A percentile compares a stretch with the other conserved stretches of the same genome.
These are phyloP conservation scores for Rubus idaeus DNA, from an alignment of 306 rosid species.

Conservation along the genomic window DNA sequence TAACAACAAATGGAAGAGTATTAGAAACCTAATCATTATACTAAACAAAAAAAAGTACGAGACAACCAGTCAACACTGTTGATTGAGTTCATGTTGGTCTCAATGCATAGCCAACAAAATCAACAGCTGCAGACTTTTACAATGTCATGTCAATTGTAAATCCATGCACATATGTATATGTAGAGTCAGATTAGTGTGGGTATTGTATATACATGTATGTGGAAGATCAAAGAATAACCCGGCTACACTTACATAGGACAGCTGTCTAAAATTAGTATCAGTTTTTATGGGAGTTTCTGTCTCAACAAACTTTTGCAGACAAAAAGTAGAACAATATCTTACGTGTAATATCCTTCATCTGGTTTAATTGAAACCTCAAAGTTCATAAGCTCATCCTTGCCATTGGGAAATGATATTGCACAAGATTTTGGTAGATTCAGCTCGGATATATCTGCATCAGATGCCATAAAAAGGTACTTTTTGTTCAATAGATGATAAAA, in stretches of 20 bases:
- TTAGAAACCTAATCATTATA: not conserved
- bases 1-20: constrained; percentile 31
- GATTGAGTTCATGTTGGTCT: not conserved
- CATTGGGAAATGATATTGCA: constrained; percentile 72
- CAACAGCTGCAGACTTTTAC: not conserved
- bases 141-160: not conserved
- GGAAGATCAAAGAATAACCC: not conserved
- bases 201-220: not conserved
- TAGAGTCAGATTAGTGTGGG: not conserved
- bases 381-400: constrained; percentile 95
- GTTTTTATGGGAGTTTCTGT: not conserved
- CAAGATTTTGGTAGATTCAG: constrained; percentile 90
- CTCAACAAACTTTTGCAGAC: constrained; percentile 13
- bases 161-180: not conserved
- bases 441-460: constrained; percentile 85
- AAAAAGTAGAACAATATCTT: constrained; percentile 32
- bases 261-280: constrained; percentile 6
- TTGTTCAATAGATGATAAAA: constrained; percentile 15
- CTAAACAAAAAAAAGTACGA: not conserved
- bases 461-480: constrained; percentile 19
- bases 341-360: constrained; percentile 90
- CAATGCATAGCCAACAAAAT: not conserved
- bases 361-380: constrained; percentile 91
- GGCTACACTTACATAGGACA: too few relatives aligned
- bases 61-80: not conserved